phyloP scores from a whole-genome alignment of 495 filamentous ascomycete species.

The Tuber indicum region DNA sequence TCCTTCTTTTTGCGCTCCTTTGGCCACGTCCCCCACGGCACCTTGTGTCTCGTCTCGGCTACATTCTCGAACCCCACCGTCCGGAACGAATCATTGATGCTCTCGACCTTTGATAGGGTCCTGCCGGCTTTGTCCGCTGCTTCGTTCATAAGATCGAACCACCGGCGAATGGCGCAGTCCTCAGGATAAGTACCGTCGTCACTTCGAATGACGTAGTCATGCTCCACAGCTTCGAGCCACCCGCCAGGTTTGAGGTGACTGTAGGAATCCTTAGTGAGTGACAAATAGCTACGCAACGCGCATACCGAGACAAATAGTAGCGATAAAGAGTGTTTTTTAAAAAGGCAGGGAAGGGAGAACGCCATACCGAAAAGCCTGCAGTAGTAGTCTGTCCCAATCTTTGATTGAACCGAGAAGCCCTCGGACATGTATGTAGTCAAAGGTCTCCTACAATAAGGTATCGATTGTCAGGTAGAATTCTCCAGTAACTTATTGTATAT shows the following conservation, averaged over 20 bases:
- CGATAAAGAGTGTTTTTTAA: too few relatives aligned
- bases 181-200: conserved; percentile 42
- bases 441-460: neutral
- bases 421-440: conserved; percentile 22
- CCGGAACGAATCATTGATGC: too few relatives aligned
- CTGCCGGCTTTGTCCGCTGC: too few relatives aligned
- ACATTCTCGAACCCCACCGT: too few relatives aligned
- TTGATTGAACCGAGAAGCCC: conserved; percentile 17
- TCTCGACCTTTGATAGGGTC: too few relatives aligned
- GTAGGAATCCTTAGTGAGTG: neutral
- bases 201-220: conserved; percentile 38
- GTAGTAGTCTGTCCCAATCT: conserved; percentile 10
- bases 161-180: conserved; percentile 2
- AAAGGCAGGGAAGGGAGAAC: neutral
- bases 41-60: too few relatives aligned
- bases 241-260: conserved; percentile 2
- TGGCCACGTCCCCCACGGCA: too few relatives aligned
- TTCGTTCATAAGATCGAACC: conserved; percentile 7
- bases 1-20: too few relatives aligned
- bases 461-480: too few relatives aligned
- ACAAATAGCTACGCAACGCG: too few relatives aligned
- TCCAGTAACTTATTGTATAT: too few relatives aligned
- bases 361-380: conserved; percentile 15
- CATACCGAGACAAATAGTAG: too few relatives aligned
- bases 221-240: conserved; percentile 17